Conservation (phyloP, 495 filamentous ascomycete species). For the Penicillium simplicissimum region DNA sequence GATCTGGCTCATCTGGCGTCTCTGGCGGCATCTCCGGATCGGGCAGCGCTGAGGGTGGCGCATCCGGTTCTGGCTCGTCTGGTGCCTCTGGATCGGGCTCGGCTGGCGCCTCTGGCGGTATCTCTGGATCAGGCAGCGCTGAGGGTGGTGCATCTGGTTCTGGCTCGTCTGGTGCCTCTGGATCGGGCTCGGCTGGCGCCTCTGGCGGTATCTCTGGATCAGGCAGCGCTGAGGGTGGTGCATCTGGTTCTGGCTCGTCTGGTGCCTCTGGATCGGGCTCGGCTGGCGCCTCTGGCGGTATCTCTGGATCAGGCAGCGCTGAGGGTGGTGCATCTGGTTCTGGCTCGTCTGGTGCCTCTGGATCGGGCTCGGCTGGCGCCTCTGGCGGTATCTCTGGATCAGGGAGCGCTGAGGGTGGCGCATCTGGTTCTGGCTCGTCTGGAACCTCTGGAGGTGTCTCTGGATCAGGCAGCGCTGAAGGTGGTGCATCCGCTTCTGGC, state of each 20-base stretch:
- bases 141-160: conserved; percentile 5
- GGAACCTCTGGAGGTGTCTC: neutral
- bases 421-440: neutral
- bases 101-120: neutral
- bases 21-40: conserved; percentile 1
- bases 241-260: conserved; percentile 1
- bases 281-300: neutral
- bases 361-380: neutral
- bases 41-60: conserved; percentile 1
- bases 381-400: conserved; percentile 7
- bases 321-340: too few relatives aligned
- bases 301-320: too few relatives aligned
- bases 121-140: neutral
- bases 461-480: neutral
- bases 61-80: conserved; percentile 4
- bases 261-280: conserved; percentile 8
- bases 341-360: neutral
- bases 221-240: too few relatives aligned
- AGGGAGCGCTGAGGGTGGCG: neutral
- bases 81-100: neutral
- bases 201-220: conserved; percentile 9
- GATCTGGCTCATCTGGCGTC: neutral
- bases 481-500: conserved; percentile 10
- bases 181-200: neutral
- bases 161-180: conserved; percentile 1